Percentiles rank a stretch among this genome's conserved stretches.
Conservation (phyloP, 768 basidiomycete species). For the Agaricus sinodeliciosus region DNA sequence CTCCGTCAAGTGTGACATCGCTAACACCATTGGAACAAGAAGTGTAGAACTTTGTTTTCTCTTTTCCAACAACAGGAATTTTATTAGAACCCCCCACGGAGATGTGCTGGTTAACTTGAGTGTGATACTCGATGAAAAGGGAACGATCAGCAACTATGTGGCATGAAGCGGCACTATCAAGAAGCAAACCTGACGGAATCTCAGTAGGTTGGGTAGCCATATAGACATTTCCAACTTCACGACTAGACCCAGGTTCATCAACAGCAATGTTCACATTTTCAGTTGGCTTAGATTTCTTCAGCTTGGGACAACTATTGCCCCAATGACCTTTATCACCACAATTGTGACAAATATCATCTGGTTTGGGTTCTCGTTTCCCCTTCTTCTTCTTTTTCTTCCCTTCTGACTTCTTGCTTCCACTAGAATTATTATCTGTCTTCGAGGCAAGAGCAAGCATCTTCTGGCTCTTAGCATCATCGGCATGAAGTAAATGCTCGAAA, state of each 20-base stretch:
- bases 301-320: too few species aligned
- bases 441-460: too few species aligned
- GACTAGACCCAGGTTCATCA: too few species aligned
- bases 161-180: slow-evolving; percentile 12
- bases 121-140: slow-evolving; percentile 8
- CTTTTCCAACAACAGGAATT: slow-evolving; percentile 13
- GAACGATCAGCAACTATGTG: slow-evolving; percentile 13
- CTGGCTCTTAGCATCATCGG: too few species aligned
- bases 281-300: too few species aligned
- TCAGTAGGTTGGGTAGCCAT: neutral
- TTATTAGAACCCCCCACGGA: slow-evolving; percentile 12
- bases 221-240: slow-evolving; percentile 1
- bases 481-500: slow-evolving; percentile 23
- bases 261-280: too few species aligned
- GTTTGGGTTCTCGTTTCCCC: too few species aligned
- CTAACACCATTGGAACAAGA: slow-evolving; percentile 3
- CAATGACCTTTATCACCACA: too few species aligned
- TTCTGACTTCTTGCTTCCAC: too few species aligned
- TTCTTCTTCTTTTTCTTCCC: too few species aligned
- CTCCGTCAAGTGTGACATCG: slow-evolving; percentile 9
- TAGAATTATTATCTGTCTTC: too few species aligned
- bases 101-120: neutral
- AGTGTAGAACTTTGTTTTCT: slow-evolving; percentile 8
- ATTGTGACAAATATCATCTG: too few species aligned
- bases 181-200: slow-evolving; percentile 1